Evolutionary conservation across 2,329 filamentous ascomycete species (phyloP).

Genomic region (Colletotrichum aenigma): DNA sequence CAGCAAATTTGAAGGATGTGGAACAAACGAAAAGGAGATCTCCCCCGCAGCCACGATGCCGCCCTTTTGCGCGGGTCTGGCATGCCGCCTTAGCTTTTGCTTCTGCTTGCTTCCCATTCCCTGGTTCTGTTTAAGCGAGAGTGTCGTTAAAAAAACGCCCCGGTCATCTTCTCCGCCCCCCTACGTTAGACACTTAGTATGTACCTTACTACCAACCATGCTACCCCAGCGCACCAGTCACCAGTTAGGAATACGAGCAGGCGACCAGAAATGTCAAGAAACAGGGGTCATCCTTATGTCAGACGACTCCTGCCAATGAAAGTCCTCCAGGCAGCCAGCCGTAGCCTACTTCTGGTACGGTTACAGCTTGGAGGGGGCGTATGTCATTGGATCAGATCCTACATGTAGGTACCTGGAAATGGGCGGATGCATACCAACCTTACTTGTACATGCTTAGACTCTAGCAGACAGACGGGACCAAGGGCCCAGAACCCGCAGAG

Average conservation of each 20-base stretch:
- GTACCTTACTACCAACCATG: neutral
- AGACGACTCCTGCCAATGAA: neutral
- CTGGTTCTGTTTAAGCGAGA: neutral
- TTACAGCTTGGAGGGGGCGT: neutral
- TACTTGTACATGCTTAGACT: neutral
- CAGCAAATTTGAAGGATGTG: neutral
- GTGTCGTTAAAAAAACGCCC: neutral
- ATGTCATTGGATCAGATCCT: neutral
- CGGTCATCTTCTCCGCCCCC: neutral
- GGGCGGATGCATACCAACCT: neutral
- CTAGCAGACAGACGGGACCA: neutral
- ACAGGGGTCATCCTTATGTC: neutral
- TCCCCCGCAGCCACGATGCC: neutral
- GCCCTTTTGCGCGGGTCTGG: neutral
- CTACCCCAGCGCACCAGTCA: neutral
- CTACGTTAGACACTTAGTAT: neutral
- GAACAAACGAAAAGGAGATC: neutral
- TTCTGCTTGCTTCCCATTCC: neutral
- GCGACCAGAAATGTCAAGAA: neutral
- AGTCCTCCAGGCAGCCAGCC: neutral
- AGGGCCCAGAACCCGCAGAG: neutral
- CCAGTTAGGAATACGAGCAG: conserved; percentile 4
- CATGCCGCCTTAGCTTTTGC: neutral
- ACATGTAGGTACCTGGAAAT: neutral
- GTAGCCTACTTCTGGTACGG: neutral